Conservation (phyloP, 768 basidiomycete species). For the Serendipita sp. region DNA sequence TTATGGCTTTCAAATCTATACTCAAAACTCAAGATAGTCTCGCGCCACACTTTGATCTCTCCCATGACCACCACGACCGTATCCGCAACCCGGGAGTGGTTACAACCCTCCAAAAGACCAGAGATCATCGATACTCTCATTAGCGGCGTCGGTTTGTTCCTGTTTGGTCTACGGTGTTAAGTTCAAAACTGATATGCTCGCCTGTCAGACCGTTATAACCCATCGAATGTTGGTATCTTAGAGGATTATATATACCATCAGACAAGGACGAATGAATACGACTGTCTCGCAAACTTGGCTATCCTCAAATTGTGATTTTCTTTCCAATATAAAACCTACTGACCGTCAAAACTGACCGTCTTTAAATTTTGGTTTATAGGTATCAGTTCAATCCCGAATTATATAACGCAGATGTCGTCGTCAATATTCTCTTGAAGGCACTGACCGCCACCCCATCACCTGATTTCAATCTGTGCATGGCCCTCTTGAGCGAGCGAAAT, state of each 20-base stretch:
- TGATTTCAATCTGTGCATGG: conserved; percentile 89
- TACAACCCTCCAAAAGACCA: conserved; percentile 59
- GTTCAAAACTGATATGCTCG: background rate
- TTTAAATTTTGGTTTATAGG: conserved; percentile 25
- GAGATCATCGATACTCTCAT: conserved; percentile 83
- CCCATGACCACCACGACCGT: background rate
- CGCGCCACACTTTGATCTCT: background rate
- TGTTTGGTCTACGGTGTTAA: background rate
- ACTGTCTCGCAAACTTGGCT: conserved; percentile 87
- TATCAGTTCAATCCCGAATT: conserved; percentile 94
- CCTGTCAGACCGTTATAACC: conserved; percentile 81
- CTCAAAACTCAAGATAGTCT: background rate
- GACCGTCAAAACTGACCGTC: background rate
- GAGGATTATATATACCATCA: conserved; percentile 97
- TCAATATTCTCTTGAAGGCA: conserved; percentile 88
- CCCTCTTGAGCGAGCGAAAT: conserved; percentile 66
- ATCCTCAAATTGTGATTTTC: conserved; percentile 70
- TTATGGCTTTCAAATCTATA: background rate
- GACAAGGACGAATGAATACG: conserved; percentile 79
- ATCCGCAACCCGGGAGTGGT: conserved; percentile 42
- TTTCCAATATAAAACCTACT: background rate
- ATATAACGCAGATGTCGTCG: conserved; percentile 81
- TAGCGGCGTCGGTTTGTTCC: conserved; percentile 63
- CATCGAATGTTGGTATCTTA: conserved; percentile 78
- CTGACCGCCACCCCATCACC: conserved; percentile 71